Conservation (phyloP, 2,329 filamentous ascomycete species). For the Phyllosticta citriasiana region DNA sequence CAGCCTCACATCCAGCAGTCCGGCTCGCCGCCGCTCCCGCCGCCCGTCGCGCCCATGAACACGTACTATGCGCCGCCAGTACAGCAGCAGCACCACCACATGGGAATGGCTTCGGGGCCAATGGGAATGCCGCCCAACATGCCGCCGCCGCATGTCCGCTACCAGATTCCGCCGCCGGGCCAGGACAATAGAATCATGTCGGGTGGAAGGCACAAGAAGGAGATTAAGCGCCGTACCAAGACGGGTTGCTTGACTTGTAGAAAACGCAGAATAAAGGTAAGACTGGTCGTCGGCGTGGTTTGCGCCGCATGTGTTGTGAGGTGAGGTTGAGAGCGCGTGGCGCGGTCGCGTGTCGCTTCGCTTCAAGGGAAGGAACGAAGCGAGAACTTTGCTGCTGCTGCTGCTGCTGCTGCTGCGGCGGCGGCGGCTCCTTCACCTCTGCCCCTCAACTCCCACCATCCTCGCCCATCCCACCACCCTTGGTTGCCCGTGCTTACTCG, state of each 20-base stretch:
- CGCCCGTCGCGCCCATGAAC: constrained; percentile 43
- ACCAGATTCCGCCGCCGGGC: constrained; percentile 43
- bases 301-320: constrained; percentile 2
- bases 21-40: constrained; percentile 41
- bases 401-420: constrained; percentile 20
- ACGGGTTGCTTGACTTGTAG: constrained; percentile 54
- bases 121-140: constrained; percentile 36
- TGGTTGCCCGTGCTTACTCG: not conserved
- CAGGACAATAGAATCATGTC: constrained; percentile 46
- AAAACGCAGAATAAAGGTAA: constrained; percentile 61
- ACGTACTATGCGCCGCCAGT: constrained; percentile 40
- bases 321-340: constrained; percentile 15
- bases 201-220: constrained; percentile 57
- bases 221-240: constrained; percentile 67
- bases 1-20: constrained; percentile 22
- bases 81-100: constrained; percentile 19
- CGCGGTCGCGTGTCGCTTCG: constrained; percentile 12
- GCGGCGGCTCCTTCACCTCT: constrained; percentile 24
- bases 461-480: not conserved
- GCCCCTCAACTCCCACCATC: constrained; percentile 12
- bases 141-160: constrained; percentile 37
- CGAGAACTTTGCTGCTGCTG: constrained; percentile 23
- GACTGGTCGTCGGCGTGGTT: constrained; percentile 10
- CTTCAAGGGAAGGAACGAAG: constrained; percentile 24
- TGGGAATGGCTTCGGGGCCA: constrained; percentile 21